Base-by-base conservation (phyloP, 1,284 basidiomycete genomes). In the Tilletia walkeri region DNA sequence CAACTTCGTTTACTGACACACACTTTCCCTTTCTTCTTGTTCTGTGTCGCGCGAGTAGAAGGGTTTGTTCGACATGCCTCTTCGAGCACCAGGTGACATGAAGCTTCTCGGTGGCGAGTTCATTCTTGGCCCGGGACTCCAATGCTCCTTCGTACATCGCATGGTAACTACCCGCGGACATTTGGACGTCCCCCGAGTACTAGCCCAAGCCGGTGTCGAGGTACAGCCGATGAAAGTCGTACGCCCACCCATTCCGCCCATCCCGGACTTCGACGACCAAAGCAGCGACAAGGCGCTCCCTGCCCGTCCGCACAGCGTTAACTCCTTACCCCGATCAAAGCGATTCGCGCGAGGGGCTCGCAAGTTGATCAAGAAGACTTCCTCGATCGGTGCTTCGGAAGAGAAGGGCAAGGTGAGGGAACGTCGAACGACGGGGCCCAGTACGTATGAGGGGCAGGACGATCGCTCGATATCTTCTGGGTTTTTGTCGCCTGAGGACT, bases 91-190 rank as follows among this genome's bases (percentile, higher is more conserved):
- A 1, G 93, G 93, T 0, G 90, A 93, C 78, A 85, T 89, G 61
- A 84, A 86, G 66, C 91, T 94, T 83, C 87, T 95, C 39, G 93
- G 93, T 18, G 93, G 93, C 34, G 93, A 95, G 85, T 94, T 95
- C 80, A 88, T 95, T 36, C 87, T 95, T 67, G 91, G 91, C 34
- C 91, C 91, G 63, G 89, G 74, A 3, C 71, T 82, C n/a, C 70
- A 66, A 59, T 69, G 45, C 73, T 72, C 74, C 69, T 72, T 70
- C 54, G 50, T 77, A n/a, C 75, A 76, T 67, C 71, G 74, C 50
- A 76, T 78, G 74, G 78, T 77, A 6, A 80, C 78, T 0, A 73
- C 75, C 3, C 73, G 79, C 38, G 79, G 79, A 34, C 79, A 80
- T 68, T 74, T 80, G 69, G 79, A 80, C 61, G 50, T 80, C 2